phyloP scores from a whole-genome alignment of 805 yeast genomes.

The Zygotorulaspora florentina region DNA sequence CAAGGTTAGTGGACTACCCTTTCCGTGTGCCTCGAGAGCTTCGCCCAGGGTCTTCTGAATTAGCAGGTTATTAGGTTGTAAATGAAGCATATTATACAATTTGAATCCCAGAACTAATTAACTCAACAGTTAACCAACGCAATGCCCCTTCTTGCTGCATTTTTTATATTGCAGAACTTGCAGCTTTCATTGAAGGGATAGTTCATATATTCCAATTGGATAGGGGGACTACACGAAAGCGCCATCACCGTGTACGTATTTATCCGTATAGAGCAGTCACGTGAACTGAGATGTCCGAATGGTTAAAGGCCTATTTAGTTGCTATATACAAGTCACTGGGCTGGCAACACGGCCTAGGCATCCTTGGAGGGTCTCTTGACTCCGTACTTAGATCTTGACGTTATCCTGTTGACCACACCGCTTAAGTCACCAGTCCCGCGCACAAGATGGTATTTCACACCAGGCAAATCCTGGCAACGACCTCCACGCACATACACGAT shows the following conservation, averaged over 20 bases:
- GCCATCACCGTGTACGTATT: no score
- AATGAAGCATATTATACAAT: slow-evolving; percentile 59
- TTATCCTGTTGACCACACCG: slow-evolving; percentile 89
- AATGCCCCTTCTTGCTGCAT: not conserved
- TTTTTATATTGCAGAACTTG: no score
- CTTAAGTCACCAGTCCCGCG: slow-evolving; percentile 92
- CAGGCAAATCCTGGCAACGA: slow-evolving; percentile 95
- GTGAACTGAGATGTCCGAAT: not conserved
- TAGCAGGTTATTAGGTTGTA: slow-evolving; percentile 79
- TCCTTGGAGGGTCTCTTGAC: slow-evolving; percentile 71
- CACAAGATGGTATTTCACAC: slow-evolving; percentile 90
- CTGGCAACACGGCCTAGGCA: not conserved
- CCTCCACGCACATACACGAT: slow-evolving; percentile 98
- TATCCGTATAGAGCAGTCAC: no score
- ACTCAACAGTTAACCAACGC: not conserved
- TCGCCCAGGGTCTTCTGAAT: slow-evolving; percentile 77
- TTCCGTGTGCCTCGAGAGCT: slow-evolving; percentile 32
- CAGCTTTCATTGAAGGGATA: no score
- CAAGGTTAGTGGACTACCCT: slow-evolving; percentile 39
- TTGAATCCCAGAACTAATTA: not conserved
- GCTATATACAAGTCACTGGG: not conserved
- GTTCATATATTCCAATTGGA: no score
- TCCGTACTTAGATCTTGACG: slow-evolving; percentile 91
- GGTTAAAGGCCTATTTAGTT: not conserved
- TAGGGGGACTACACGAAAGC: no score